Evolutionary conservation across 257 asterid genomes (phyloP).

Genomic region (Fraxinus cuspidata): DNA sequence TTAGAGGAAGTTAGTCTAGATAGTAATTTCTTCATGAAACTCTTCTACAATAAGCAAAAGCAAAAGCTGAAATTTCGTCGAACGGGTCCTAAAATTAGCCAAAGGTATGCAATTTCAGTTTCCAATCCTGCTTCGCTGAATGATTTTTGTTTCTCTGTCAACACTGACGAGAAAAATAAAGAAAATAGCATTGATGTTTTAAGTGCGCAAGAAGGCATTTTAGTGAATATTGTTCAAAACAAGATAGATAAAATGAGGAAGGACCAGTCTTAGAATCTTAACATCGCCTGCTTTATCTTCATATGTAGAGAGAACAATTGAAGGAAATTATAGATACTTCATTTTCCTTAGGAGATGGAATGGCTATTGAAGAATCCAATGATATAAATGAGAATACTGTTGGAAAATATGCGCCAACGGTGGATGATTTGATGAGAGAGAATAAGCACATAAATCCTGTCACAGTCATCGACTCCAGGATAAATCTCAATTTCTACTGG

Average conservation of each 20-base stretch:
- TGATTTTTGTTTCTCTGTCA: slow-evolving; percentile 19
- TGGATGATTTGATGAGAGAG: no score
- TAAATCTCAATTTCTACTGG: neutral
- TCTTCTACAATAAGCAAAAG: no score
- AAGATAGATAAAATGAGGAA: slow-evolving; percentile 24
- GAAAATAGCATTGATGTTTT: slow-evolving; percentile 32
- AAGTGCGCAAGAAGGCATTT: slow-evolving; percentile 25
- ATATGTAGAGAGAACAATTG: slow-evolving; percentile 26
- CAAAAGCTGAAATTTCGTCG: no score
- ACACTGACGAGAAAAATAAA: slow-evolving; percentile 30
- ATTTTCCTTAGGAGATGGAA: slow-evolving; percentile 23
- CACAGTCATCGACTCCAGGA: slow-evolving; percentile 20
- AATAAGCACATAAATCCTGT: no score
- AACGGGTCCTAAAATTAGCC: no score
- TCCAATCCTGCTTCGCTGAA: slow-evolving; percentile 26
- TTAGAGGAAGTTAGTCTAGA: no score
- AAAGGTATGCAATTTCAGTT: no score
- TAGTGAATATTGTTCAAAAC: slow-evolving; percentile 22
- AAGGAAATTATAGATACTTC: slow-evolving; percentile 27
- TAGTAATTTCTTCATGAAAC: no score
- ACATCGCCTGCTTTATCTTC: slow-evolving; percentile 27
- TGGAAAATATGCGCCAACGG: no score
- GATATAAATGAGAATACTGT: slow-evolving; percentile 16
- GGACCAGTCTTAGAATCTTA: slow-evolving; percentile 24
- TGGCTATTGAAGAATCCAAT: slow-evolving; percentile 25